Percentiles rank a stretch among this genome's conserved stretches.
Evolutionary conservation across 2,329 filamentous ascomycete genomes (phyloP).

Genomic region (Chaetomiaceae sp.): DNA sequence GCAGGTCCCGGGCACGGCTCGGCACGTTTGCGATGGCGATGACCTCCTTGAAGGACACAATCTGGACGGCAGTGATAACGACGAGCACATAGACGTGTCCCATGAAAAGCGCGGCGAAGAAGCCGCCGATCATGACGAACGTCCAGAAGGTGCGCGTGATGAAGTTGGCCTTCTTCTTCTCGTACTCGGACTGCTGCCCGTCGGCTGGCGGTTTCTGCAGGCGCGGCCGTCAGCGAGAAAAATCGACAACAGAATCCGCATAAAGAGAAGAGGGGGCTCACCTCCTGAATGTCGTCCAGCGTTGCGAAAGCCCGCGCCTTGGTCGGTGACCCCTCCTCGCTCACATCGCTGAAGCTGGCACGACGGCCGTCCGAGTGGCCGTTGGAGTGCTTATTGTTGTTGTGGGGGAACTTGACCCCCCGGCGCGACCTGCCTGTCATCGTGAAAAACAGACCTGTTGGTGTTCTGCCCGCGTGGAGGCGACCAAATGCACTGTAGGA

Average conservation of each 20-base stretch:
- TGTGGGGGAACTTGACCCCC: constrained; percentile 50
- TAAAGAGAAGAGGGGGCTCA: constrained; percentile 8
- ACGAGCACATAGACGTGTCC: constrained; percentile 96
- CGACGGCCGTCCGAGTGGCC: constrained; percentile 51
- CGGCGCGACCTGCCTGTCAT: constrained; percentile 37
- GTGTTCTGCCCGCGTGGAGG: not conserved
- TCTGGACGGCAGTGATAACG: constrained; percentile 87
- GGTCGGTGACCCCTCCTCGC: constrained; percentile 47
- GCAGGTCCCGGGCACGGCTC: constrained; percentile 80
- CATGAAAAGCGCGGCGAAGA: constrained; percentile 88
- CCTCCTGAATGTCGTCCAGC: constrained; percentile 36
- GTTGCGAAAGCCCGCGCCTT: constrained; percentile 22
- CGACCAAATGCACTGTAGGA: not conserved
- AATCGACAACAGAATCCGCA: not conserved
- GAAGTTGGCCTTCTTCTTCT: constrained; percentile 99
- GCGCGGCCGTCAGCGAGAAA: constrained; percentile 16
- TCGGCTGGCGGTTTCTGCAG: constrained; percentile 38
- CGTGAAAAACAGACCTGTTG: constrained; percentile 11
- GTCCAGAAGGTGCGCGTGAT: constrained; percentile 97
- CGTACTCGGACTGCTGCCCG: constrained; percentile 60
- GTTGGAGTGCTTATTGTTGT: constrained; percentile 33
- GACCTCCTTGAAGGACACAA: constrained; percentile 98
- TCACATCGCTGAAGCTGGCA: constrained; percentile 65
- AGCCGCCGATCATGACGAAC: constrained; percentile 90
- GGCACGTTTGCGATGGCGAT: constrained; percentile 96